Percentiles rank a stretch among this genome's conserved stretches.
Evolutionary conservation across 1,284 basidiomycete species (phyloP).

Genomic region (Ustilago shanxiensis): DNA sequence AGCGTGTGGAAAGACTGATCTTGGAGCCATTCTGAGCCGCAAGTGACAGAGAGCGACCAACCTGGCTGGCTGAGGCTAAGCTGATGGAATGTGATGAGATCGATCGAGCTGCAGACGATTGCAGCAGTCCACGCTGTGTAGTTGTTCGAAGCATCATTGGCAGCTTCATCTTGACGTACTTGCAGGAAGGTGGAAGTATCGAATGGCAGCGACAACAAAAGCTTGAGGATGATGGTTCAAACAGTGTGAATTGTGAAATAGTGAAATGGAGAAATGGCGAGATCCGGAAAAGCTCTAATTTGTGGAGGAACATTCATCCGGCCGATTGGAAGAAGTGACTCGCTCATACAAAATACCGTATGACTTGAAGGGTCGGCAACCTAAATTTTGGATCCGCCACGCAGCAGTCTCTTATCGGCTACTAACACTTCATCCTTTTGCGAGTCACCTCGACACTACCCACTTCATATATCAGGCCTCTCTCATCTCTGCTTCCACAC

Average conservation of each 20-base stretch:
- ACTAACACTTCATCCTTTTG: background rate
- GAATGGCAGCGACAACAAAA: background rate
- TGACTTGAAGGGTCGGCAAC: conserved; percentile 25
- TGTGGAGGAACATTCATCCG: conserved; percentile 11
- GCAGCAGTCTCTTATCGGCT: conserved; percentile 11
- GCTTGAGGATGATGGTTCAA: background rate
- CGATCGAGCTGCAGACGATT: conserved; percentile 13
- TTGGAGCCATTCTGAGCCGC: too few species aligned
- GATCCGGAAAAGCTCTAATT: background rate
- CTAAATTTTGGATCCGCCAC: conserved; percentile 20
- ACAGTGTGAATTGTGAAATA: background rate
- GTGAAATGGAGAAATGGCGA: background rate
- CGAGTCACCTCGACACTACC: conserved; percentile 12
- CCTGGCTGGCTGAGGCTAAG: background rate
- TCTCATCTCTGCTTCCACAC: background rate
- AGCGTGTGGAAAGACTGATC: background rate
- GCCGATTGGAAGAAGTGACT: conserved; percentile 54
- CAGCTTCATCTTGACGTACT: conserved; percentile 20
- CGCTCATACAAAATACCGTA: too few species aligned
- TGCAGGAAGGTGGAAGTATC: background rate
- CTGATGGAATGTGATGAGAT: conserved; percentile 6
- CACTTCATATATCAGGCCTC: background rate
- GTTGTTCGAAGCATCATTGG: conserved; percentile 46
- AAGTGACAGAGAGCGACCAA: background rate
- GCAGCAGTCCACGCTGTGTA: conserved; percentile 31